These are phyloP conservation scores for Trebouxia sp. DNA, from an alignment of 139 green algal species.

Conservation along the genomic window DNA sequence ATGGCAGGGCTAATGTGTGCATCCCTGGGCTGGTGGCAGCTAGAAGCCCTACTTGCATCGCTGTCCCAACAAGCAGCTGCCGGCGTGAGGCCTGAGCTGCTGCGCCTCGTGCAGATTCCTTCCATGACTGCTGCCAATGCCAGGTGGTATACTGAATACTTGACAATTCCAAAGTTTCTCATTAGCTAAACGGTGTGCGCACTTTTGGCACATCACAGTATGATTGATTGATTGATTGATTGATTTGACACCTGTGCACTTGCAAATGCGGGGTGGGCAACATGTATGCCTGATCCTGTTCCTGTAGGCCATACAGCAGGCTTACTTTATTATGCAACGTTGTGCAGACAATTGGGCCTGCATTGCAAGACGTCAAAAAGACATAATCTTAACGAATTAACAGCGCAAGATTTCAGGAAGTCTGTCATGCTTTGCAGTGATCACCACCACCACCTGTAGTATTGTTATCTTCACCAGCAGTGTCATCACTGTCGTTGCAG, in stretches of 20 bases:
- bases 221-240: not conserved
- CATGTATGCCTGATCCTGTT: too few relatives aligned
- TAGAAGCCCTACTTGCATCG: constrained; percentile 42
- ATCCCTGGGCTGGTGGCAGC: constrained; percentile 61
- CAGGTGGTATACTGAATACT: not conserved
- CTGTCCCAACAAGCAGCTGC: constrained; percentile 53
- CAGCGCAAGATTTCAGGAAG: too few relatives aligned
- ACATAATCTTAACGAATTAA: too few relatives aligned
- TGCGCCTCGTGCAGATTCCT: constrained; percentile 57
- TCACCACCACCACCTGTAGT: too few relatives aligned
- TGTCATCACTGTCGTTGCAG: too few relatives aligned
- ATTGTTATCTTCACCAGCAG: too few relatives aligned
- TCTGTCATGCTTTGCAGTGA: too few relatives aligned
- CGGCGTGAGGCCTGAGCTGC: constrained; percentile 62
- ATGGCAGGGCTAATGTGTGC: constrained; percentile 57
- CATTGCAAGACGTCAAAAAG: too few relatives aligned
- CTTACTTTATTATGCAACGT: too few relatives aligned
- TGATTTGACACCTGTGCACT: not conserved
- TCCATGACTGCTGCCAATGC: not conserved
- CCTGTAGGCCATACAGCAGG: too few relatives aligned
- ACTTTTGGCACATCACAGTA: not conserved
- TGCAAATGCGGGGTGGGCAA: not conserved
- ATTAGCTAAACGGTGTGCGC: not conserved
- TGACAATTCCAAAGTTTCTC: not conserved
- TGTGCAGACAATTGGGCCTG: too few relatives aligned